phyloP scores from a whole-genome alignment of 176 grass and related monocot genomes.

The Eleusine indica region DNA sequence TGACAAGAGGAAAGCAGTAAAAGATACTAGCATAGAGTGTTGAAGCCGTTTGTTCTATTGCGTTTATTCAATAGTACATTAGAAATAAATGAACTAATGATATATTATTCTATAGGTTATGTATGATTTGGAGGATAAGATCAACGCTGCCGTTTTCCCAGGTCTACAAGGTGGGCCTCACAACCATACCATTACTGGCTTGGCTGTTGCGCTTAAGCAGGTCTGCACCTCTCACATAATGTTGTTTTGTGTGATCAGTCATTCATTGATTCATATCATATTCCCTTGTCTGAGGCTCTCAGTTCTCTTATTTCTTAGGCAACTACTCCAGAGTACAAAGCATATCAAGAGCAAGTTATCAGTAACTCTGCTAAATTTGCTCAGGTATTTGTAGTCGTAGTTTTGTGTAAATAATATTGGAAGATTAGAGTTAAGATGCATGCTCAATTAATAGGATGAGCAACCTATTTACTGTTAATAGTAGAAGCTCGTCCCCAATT shows the following conservation, averaged over 20 bases:
- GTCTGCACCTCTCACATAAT: slow-evolving; percentile 43
- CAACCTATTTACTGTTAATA: slow-evolving; percentile 14
- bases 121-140: slow-evolving; percentile 96
- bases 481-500: slow-evolving; percentile 6
- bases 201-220: slow-evolving; percentile 99
- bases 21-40: slow-evolving; percentile 32
- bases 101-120: slow-evolving; percentile 60
- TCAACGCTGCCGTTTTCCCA: slow-evolving; percentile 95
- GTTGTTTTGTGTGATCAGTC: slow-evolving; percentile 26
- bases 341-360: slow-evolving; percentile 98
- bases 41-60: slow-evolving; percentile 28
- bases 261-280: slow-evolving; percentile 12
- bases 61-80: not conserved
- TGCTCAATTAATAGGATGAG: not conserved
- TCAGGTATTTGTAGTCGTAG: slow-evolving; percentile 50
- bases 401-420: slow-evolving; percentile 1
- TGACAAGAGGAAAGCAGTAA: slow-evolving; percentile 11
- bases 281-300: slow-evolving; percentile 29
- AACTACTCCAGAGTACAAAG: slow-evolving; percentile 75
- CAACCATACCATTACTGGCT: slow-evolving; percentile 98
- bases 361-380: slow-evolving; percentile 97
- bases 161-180: slow-evolving; percentile 99
- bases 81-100: slow-evolving; percentile 23
- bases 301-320: slow-evolving; percentile 54
- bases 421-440: slow-evolving; percentile 1